phyloP scores from a whole-genome alignment of 1,284 basidiomycete species.

The Ustilago vetiveriae region DNA sequence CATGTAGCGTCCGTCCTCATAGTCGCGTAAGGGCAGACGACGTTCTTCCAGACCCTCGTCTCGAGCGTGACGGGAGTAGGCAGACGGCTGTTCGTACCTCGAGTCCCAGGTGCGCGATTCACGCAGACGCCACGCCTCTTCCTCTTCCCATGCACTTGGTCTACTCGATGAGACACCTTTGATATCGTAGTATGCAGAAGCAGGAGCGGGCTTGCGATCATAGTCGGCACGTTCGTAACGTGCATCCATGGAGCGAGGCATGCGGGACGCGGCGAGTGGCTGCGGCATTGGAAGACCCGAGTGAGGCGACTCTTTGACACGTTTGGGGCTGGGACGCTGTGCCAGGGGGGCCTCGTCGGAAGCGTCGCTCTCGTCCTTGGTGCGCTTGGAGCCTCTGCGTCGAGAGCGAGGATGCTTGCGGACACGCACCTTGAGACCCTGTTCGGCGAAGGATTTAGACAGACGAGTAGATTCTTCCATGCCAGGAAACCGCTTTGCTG shows the following conservation, averaged over 20 bases:
- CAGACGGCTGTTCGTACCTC: constrained; percentile 8
- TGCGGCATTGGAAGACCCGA: constrained; percentile 26
- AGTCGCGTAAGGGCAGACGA: constrained; percentile 7
- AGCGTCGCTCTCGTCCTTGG: constrained; percentile 44
- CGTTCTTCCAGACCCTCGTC: constrained; percentile 5
- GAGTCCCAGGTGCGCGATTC: constrained; percentile 12
- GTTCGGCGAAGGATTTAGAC: constrained; percentile 60
- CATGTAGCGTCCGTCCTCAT: constrained; percentile 4
- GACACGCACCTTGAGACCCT: constrained; percentile 64
- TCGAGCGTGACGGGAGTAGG: constrained; percentile 13
- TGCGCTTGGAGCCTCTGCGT: constrained; percentile 35
- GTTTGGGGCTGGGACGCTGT: constrained; percentile 31
- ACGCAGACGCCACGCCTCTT: constrained; percentile 17
- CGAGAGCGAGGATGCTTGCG: constrained; percentile 59
- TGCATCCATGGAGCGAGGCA: constrained; percentile 19
- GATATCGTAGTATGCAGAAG: constrained; percentile 4
- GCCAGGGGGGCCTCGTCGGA: constrained; percentile 27
- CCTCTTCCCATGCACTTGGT: constrained; percentile 13
- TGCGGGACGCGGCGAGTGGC: constrained; percentile 5
- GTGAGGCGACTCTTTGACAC: constrained; percentile 21
- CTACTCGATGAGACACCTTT: neutral
- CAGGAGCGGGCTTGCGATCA: constrained; percentile 11
- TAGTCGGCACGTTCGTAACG: constrained; percentile 19
- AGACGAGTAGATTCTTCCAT: constrained; percentile 63
- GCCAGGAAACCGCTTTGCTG: constrained; percentile 62